Evolutionary conservation across 768 basidiomycete genomes (phyloP), one percentile per base, ranked within the genome.

Genomic region (Leucosporidium creatinivorum): DNA sequence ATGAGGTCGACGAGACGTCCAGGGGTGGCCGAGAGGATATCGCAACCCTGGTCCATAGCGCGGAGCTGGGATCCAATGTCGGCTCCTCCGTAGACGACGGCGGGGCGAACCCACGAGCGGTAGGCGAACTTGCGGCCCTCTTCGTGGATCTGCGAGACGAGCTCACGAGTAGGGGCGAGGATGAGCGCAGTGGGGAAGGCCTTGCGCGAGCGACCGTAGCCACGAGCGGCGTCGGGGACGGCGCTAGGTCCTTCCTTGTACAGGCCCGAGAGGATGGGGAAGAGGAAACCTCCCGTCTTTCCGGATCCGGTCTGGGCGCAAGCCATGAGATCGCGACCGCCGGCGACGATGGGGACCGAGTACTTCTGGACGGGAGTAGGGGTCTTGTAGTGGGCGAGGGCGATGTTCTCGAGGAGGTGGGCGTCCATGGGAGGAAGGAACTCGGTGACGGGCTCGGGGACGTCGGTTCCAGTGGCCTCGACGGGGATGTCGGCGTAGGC

Each of bases 291-390:
- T 73, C 85, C 96, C 49, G 96, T 98, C 83, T 98, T 99, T 69
- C 96, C 96, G 79, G 96, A 99, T 82, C 96, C 96, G 75, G 96
- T 99, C 89, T 98, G 81, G 75, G 91, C 91, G 78, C 91, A 93
- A 72, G 91, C 91, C 91, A 94, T 93, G 80, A 81, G 75, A 68
- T 81, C 80, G 69, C 79, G 79, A 75, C 87, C 86, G 73, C 81
- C 85, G 66, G 92, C 89, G 74, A 99, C 93, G 77, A 98, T 98
- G 78, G 96, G 96, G 76, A 99, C 89, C 73, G 96, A 98, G 79
- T 98, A 94, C 84, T 98, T 98, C 86, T 99, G 96, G 74, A 99
- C 96, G 28, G 96, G 96, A 60, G 96, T 99, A 15, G 96, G 96
- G 51, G 86, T 92, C 67, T 86, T 85, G 83, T 98, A 99, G 81